Base-by-base conservation (phyloP, 768 basidiomycete genomes). In the Mycena filopes region DNA sequence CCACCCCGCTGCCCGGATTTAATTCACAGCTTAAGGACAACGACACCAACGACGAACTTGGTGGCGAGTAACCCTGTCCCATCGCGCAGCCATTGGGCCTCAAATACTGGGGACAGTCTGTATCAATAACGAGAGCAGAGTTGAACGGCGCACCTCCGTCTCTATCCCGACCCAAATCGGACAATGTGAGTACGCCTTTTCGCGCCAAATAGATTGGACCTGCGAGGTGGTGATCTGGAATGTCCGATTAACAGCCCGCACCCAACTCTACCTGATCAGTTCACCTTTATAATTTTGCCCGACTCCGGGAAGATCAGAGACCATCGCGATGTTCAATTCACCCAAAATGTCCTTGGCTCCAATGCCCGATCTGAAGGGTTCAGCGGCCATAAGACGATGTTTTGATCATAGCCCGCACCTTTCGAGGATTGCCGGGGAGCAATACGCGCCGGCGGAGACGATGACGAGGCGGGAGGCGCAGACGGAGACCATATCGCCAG, bases 351-450 rank as follows among this genome's bases (percentile, higher is more conserved):
- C 48, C 20, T n/a, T 49, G 20, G 48, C 48, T 25, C 48, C 48
- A 5, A 49, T 49, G 18, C 48, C 48, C 12, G 48, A 49, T 31
- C 48, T 49, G 28, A 49, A 29, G 6, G 9, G 20, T 8, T 29
- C 15, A 7, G 3, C 6, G 8, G n/a, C 33, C 33, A 20, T 25
- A 26, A 28, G 46, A 47, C 25, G 43, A 8, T n/a, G 8, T 2
- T n/a, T 29, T 1, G 10, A 29, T 31, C 18, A 8, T 11, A 12
- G 16, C 21, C 13, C 28, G 1, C 63, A 82, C 69, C 86, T 78
- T 66, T 88, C 87, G n/a, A 89, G 74, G 28, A 89, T 86, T 3
- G 82, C 72, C 4, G 86, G 83, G 10, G 86, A 85, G 20, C 87
- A 86, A 57, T 87, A 85, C 0, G 86, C 78, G 0, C 86, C 87